These are phyloP conservation scores for Claviceps digitariae DNA, from an alignment of 2,329 filamentous ascomycete genomes.

Conservation along the genomic window DNA sequence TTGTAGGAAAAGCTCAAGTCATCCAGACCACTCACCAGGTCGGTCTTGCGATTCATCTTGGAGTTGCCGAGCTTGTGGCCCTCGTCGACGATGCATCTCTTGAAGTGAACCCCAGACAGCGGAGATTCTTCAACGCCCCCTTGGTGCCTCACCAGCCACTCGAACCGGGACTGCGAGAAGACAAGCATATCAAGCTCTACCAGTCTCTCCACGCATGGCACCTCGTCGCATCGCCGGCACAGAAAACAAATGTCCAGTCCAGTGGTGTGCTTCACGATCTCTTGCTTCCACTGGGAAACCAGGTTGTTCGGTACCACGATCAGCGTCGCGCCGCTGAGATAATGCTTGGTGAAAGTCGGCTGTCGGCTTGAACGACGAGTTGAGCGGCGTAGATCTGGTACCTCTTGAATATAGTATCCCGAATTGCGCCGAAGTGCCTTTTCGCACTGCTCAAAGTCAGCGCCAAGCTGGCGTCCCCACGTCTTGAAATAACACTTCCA, in stretches of 20 bases:
- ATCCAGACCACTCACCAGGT: constrained; percentile 35
- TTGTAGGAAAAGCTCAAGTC: constrained; percentile 52
- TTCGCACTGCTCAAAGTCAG: constrained; percentile 40
- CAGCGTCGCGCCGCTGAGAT: constrained; percentile 54
- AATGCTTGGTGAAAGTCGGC: too few species aligned
- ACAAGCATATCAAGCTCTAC: constrained; percentile 61
- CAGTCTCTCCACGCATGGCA: constrained; percentile 47
- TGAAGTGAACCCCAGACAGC: constrained; percentile 62
- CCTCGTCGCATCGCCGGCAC: constrained; percentile 19
- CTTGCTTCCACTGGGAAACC: constrained; percentile 68
- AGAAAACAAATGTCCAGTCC: neutral
- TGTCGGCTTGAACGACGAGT: too few species aligned
- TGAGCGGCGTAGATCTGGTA: too few species aligned
- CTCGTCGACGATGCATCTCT: constrained; percentile 84
- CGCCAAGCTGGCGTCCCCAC: constrained; percentile 28
- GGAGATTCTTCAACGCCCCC: constrained; percentile 34
- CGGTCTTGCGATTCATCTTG: constrained; percentile 24
- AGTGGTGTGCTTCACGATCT: constrained; percentile 60
- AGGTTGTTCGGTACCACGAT: constrained; percentile 75
- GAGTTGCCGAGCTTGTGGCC: constrained; percentile 71
- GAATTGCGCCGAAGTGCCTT: constrained; percentile 42
- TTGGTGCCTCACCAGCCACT: constrained; percentile 37
- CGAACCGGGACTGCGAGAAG: constrained; percentile 62
- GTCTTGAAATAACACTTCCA: constrained; percentile 54
- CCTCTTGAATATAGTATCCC: constrained; percentile 43